These are phyloP conservation scores for Ceratocystis smalleyi DNA, from an alignment of 2,329 filamentous ascomycete genomes.

Conservation along the genomic window DNA sequence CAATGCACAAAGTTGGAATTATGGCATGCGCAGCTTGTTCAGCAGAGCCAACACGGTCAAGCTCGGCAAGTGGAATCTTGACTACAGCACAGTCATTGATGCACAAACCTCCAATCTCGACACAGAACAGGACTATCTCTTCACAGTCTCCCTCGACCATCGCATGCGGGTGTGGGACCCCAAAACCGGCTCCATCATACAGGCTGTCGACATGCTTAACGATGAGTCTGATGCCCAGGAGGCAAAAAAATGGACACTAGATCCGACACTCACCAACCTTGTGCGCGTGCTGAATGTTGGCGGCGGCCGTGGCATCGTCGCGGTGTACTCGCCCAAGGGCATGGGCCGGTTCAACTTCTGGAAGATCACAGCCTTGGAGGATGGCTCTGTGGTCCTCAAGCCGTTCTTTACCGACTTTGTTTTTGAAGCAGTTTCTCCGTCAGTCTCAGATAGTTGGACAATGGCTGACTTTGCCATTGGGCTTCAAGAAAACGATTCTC, in stretches of 20 bases:
- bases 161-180: constrained; percentile 81
- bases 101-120: constrained; percentile 39
- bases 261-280: constrained; percentile 62
- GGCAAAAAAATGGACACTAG: constrained; percentile 57
- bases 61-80: constrained; percentile 48
- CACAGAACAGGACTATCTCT: constrained; percentile 35
- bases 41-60: constrained; percentile 47
- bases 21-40: constrained; percentile 50
- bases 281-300: constrained; percentile 52
- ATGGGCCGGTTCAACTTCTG: constrained; percentile 92
- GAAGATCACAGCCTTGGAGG: constrained; percentile 51
- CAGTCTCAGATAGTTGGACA: constrained; percentile 62
- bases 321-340: constrained; percentile 78
- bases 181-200: constrained; percentile 59
- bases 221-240: constrained; percentile 51
- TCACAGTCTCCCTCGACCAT: constrained; percentile 77
- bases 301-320: constrained; percentile 42
- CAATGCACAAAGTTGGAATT: constrained; percentile 56
- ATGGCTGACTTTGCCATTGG: constrained; percentile 59
- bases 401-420: constrained; percentile 52
- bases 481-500: constrained; percentile 35
- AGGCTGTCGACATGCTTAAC: constrained; percentile 63
- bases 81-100: constrained; percentile 51
- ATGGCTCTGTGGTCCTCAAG: constrained; percentile 47
- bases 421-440: constrained; percentile 45